Evolutionary conservation across 2,329 filamentous ascomycete genomes (phyloP).

Genomic region (Apiospora pterosperma): DNA sequence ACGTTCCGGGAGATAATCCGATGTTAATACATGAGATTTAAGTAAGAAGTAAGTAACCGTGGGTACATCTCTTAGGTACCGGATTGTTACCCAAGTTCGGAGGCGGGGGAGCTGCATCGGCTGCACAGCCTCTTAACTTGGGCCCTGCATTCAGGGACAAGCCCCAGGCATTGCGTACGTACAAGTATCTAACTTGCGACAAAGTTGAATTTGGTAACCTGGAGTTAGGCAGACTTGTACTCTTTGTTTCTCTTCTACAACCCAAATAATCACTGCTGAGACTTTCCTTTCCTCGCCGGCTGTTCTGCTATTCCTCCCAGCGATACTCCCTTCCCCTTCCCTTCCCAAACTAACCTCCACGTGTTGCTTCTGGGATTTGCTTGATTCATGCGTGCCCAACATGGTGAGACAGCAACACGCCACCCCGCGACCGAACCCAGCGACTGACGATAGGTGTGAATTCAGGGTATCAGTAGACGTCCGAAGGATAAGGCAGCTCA

Average conservation of each 20-base stretch:
- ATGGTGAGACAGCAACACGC: conserved; percentile 10
- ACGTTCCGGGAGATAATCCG: neutral
- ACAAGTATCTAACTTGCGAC: neutral
- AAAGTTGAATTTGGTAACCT: conserved; percentile 3
- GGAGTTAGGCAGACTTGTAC: conserved; percentile 2
- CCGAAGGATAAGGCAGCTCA: conserved; percentile 44
- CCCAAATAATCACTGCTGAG: neutral
- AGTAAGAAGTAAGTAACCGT: conserved; percentile 1
- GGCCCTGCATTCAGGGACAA: conserved; percentile 3
- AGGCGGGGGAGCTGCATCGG: conserved; percentile 1
- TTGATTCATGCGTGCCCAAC: conserved; percentile 26
- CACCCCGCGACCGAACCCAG: neutral
- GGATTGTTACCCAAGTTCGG: neutral
- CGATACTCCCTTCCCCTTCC: neutral
- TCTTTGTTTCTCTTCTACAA: neutral
- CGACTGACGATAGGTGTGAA: conserved; percentile 5
- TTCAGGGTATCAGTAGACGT: conserved; percentile 46
- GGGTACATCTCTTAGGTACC: neutral
- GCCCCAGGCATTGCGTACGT: conserved; percentile 1
- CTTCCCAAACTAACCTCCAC: conserved; percentile 5
- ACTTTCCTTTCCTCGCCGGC: neutral
- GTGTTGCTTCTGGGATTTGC: conserved; percentile 9
- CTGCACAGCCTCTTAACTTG: neutral
- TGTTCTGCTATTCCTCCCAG: neutral
- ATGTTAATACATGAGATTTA: neutral